phyloP scores from a whole-genome alignment of 2,329 filamentous ascomycete genomes.

The Fusarium setosum region DNA sequence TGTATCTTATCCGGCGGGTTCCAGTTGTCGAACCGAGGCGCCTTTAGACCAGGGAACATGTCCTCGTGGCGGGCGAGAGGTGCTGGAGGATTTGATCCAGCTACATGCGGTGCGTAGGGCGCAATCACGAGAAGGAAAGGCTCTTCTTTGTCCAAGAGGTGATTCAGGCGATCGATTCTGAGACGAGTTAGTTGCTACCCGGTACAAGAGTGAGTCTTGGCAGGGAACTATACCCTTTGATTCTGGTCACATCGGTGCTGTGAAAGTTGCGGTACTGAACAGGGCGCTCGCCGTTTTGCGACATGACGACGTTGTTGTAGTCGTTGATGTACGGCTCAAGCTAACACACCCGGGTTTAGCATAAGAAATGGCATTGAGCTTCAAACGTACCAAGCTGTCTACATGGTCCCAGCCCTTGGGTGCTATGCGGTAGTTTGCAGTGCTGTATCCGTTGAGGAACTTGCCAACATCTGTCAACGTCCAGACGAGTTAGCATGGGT shows the following conservation, averaged over 20 bases:
- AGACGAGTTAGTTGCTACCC: not conserved
- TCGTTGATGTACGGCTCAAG: slow-evolving; percentile 6
- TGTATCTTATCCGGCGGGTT: slow-evolving; percentile 58
- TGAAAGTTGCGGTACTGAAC: slow-evolving; percentile 10
- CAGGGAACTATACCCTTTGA: slow-evolving; percentile 11
- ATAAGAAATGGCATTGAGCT: too few species aligned
- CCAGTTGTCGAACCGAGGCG: slow-evolving; percentile 72
- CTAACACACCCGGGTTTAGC: not conserved
- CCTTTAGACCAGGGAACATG: slow-evolving; percentile 66
- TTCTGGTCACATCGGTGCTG: slow-evolving; percentile 12
- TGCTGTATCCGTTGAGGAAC: slow-evolving; percentile 25
- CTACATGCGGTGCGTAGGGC: slow-evolving; percentile 50
- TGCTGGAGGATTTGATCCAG: slow-evolving; percentile 33
- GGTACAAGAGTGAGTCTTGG: not conserved
- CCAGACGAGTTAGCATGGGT: not conserved
- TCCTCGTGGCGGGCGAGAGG: slow-evolving; percentile 64
- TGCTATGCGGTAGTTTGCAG: slow-evolving; percentile 6
- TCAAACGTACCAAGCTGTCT: slow-evolving; percentile 11
- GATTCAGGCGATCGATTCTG: not conserved
- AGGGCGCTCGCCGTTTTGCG: slow-evolving; percentile 8
- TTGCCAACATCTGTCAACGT: slow-evolving; percentile 19
- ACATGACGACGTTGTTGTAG: slow-evolving; percentile 11
- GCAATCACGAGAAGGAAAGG: slow-evolving; percentile 68
- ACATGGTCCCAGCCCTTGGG: slow-evolving; percentile 25
- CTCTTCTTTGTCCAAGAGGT: not conserved